These are phyloP conservation scores for Begonia fuchsioides DNA, from an alignment of 306 rosid genomes.

Conservation along the genomic window DNA sequence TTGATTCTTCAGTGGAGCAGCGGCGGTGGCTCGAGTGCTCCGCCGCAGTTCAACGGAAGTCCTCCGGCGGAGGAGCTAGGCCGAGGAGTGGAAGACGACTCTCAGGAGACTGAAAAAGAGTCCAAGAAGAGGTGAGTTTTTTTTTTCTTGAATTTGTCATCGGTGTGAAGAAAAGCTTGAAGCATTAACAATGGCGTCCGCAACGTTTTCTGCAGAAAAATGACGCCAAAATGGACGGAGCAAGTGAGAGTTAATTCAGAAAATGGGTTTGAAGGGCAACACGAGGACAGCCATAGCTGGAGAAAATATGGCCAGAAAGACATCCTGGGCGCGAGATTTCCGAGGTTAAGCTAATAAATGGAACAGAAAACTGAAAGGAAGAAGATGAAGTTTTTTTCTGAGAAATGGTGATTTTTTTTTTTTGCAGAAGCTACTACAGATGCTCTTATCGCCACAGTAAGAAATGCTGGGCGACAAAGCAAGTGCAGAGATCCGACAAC, in stretches of 20 bases:
- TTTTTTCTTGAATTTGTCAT: not conserved
- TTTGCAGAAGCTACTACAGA: conserved; percentile 74
- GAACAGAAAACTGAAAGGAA: not conserved
- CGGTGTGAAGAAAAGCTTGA: too few relatives aligned
- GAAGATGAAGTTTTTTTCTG: too few relatives aligned
- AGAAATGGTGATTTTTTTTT: too few relatives aligned
- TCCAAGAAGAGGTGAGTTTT: conserved; percentile 67
- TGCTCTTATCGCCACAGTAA: conserved; percentile 48
- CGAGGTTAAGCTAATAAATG: conserved; percentile 35
- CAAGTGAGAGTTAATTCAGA: conserved; percentile 36
- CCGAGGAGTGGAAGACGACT: conserved; percentile 5
- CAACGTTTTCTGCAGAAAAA: conserved; percentile 33
- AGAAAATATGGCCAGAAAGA: too few relatives aligned
- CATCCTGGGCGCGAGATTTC: conserved; percentile 65
- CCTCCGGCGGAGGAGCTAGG: conserved; percentile 38
- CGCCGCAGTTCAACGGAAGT: conserved; percentile 36
- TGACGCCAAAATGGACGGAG: conserved; percentile 32
- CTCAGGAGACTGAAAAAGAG: conserved; percentile 27
- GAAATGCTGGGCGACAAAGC: conserved; percentile 81
- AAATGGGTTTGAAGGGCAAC: conserved; percentile 29
- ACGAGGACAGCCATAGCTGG: conserved; percentile 53
- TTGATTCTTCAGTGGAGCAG: conserved; percentile 36
- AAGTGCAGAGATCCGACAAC: conserved; percentile 59
- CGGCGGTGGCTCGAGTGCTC: conserved; percentile 21
- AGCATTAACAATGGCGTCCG: not conserved